phyloP scores from a whole-genome alignment of 331 rosid species.

The Erythrophleum ivorense region DNA sequence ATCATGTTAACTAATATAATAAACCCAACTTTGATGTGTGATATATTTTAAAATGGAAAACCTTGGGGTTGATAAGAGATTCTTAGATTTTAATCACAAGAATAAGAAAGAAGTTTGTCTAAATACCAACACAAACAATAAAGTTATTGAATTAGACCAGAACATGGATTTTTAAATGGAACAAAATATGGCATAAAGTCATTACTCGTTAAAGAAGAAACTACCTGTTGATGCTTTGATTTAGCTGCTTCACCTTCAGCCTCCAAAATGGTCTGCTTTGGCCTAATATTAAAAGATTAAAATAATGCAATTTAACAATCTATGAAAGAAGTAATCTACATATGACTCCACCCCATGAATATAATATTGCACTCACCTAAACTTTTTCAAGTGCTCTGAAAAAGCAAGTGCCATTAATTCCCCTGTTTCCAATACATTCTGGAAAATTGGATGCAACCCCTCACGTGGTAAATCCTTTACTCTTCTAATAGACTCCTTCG shows the following conservation, averaged over 20 bases:
- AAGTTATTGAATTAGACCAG: slow-evolving; percentile 22
- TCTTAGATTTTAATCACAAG: background rate
- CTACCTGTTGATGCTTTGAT: slow-evolving; percentile 68
- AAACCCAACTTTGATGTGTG: slow-evolving; percentile 16
- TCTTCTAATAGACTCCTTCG: slow-evolving; percentile 89
- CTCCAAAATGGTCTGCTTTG: slow-evolving; percentile 93
- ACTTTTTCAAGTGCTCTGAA: slow-evolving; percentile 87
- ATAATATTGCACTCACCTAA: slow-evolving; percentile 63
- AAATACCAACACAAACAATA: slow-evolving; percentile 7
- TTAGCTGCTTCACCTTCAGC: slow-evolving; percentile 92
- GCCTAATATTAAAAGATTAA: slow-evolving; percentile 55
- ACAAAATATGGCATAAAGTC: slow-evolving; percentile 17
- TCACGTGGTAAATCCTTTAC: slow-evolving; percentile 79
- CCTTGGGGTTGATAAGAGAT: slow-evolving; percentile 13
- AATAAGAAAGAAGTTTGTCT: background rate
- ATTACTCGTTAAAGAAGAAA: slow-evolving; percentile 30
- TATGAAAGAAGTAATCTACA: slow-evolving; percentile 1
- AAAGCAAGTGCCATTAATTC: slow-evolving; percentile 93
- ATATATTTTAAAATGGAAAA: slow-evolving; percentile 30
- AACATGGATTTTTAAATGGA: background rate
- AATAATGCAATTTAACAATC: slow-evolving; percentile 24
- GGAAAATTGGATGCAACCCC: slow-evolving; percentile 92
- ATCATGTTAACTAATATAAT: background rate
- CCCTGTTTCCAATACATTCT: slow-evolving; percentile 74
- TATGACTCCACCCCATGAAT: slow-evolving; percentile 18